Base-by-base conservation (phyloP, 2,329 filamentous ascomycete genomes). In the Periconia macrospinosa region DNA sequence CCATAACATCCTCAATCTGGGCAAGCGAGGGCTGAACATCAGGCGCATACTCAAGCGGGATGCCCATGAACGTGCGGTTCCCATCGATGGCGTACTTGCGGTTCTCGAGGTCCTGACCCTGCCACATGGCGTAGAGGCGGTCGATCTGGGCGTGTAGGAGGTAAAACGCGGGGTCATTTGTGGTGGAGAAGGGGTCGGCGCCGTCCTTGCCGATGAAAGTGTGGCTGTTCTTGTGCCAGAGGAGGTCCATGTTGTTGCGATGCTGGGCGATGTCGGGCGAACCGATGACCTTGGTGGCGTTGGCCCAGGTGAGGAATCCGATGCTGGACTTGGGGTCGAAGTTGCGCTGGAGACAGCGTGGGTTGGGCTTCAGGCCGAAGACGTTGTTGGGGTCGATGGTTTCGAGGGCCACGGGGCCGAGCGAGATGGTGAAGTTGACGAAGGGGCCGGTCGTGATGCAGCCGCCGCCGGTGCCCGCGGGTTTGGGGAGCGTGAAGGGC, bases 111-210 rank as follows among this genome's bases (percentile, higher is more conserved):
- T 78, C 68, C 20, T 74, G 62, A 49, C 73, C 76, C 63, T 81
- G 78, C 78, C 78, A 81, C n/a, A 75, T 75, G 73, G 73, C 77
- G 71, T 73, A 81, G 1, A 72, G 59, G 5, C 75, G 68, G 58
- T 81, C 78, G 33, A 81, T 73, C 63, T 75, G 72, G 5, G 69
- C 70, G 53, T 81, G 78, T 55, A 80, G 77, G 27, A 77, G 66
- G 60, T 68, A 81, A 63, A 80, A 80, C 78, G 77, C 53, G 3
- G 57, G 57, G 20, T 60, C 57, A n/a, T 53, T 40, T 1, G 78
- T 76, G 6, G 73, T 76, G 5, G 72, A 71, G 56, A 73, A 78
- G 13, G 76, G 58, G 61, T 80, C 78, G 10, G 70, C 69, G 2
- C 72, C 75, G 45, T 78, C 76, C 19, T 76, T 76, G 7, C 72